A percentile compares a stretch with the other conserved stretches of the same genome.
phyloP scores from a whole-genome alignment of 2,329 filamentous ascomycete species.

The Clonostachys byssicola region DNA sequence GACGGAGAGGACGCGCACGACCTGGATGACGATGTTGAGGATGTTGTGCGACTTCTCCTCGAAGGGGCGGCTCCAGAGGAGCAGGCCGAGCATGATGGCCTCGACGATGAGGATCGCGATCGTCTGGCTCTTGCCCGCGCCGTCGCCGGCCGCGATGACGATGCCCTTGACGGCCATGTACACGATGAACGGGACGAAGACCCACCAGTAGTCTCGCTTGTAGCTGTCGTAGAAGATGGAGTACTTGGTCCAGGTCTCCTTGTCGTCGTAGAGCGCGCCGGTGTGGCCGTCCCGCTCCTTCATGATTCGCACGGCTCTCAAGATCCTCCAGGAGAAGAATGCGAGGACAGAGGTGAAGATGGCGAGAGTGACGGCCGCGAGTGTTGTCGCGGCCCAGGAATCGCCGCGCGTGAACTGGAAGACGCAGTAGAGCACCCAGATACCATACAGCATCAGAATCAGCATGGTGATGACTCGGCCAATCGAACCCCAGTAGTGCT shows the following conservation, averaged over 20 bases:
- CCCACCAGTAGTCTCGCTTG: constrained; percentile 94
- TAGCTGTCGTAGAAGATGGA: constrained; percentile 96
- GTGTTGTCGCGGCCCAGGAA: constrained; percentile 84
- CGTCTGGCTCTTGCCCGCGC: constrained; percentile 79
- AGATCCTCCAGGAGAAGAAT: constrained; percentile 85
- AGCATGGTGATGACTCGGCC: constrained; percentile 85
- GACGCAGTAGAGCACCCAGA: constrained; percentile 94
- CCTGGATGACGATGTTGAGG: constrained; percentile 90
- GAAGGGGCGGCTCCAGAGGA: constrained; percentile 84
- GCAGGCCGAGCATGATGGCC: constrained; percentile 68
- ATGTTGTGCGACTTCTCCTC: constrained; percentile 83
- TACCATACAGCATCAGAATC: constrained; percentile 86
- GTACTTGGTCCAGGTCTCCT: constrained; percentile 90
- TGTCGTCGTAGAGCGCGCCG: constrained; percentile 77
- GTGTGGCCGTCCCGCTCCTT: constrained; percentile 73
- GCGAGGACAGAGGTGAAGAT: constrained; percentile 77
- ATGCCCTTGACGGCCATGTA: constrained; percentile 91
- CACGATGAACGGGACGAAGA: constrained; percentile 83
- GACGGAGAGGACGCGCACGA: constrained; percentile 84
- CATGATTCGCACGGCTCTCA: constrained; percentile 66
- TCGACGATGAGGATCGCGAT: constrained; percentile 79
- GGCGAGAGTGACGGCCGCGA: constrained; percentile 77
- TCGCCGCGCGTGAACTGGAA: constrained; percentile 94
- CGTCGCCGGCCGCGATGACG: constrained; percentile 79
- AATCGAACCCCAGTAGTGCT: constrained; percentile 94